Percentiles rank a stretch among this genome's conserved stretches.
phyloP scores from a whole-genome alignment of 2,329 filamentous ascomycete genomes.

The Delphinella strobiligena region DNA sequence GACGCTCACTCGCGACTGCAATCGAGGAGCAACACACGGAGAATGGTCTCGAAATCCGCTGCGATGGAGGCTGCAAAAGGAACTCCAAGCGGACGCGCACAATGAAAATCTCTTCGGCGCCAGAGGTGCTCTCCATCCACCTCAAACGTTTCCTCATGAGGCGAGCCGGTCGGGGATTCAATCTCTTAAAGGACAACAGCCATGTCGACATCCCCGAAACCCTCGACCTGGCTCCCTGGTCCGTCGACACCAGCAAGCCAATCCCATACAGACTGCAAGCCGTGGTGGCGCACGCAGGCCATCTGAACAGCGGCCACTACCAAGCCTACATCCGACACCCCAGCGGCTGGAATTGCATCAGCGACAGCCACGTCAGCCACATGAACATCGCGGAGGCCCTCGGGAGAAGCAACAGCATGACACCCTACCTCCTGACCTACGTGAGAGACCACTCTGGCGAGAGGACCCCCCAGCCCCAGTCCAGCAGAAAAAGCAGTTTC shows the following conservation, averaged over 20 bases:
- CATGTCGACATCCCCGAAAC: slow-evolving; percentile 8
- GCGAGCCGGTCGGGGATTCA: slow-evolving; percentile 4
- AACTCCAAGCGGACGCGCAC: slow-evolving; percentile 4
- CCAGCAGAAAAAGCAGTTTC: no score
- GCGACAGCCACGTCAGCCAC: no score
- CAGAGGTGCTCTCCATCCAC: slow-evolving; percentile 12
- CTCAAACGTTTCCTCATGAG: slow-evolving; percentile 7
- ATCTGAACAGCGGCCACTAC: slow-evolving; percentile 12
- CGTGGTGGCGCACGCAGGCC: slow-evolving; percentile 11
- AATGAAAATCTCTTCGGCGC: slow-evolving; percentile 7
- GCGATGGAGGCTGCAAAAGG: slow-evolving; percentile 10
- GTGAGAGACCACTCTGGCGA: no score
- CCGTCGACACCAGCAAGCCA: neutral
- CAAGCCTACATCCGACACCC: no score
- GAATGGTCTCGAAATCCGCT: slow-evolving; percentile 7
- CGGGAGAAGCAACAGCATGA: no score
- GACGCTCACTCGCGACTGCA: slow-evolving; percentile 3
- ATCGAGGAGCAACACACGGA: slow-evolving; percentile 9
- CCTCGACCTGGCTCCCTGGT: slow-evolving; percentile 9
- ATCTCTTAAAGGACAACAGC: slow-evolving; percentile 7
- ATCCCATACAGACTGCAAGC: slow-evolving; percentile 11
- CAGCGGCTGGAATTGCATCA: no score
- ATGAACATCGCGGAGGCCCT: no score
- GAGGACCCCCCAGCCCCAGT: no score
- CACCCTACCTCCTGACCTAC: no score